These are phyloP conservation scores for Trametes meyenii DNA, from an alignment of 768 basidiomycete genomes.

Conservation along the genomic window DNA sequence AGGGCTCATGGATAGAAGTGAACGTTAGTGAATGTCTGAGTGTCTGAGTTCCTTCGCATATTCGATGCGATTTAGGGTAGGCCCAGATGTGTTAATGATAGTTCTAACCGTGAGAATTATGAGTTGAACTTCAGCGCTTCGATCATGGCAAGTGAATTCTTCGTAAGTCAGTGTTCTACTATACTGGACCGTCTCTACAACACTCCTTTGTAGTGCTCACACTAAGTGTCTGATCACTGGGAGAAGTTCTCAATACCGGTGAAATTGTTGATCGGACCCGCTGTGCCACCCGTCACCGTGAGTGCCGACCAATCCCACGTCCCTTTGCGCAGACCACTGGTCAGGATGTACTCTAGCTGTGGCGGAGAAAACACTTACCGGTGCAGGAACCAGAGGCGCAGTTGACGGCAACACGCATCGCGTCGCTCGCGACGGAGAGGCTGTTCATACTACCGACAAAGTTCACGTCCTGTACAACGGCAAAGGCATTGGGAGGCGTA, in stretches of 20 bases:
- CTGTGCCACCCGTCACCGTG: conserved; percentile 46
- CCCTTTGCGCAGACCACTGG: conserved; percentile 32
- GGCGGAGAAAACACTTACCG: conserved; percentile 36
- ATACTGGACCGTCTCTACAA: too few species aligned
- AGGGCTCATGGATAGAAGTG: too few species aligned
- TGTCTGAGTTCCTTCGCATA: too few species aligned
- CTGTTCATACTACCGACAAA: conserved; percentile 47
- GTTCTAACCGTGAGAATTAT: too few species aligned
- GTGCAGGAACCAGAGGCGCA: conserved; percentile 56
- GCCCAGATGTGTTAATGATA: too few species aligned
- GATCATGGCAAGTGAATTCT: too few species aligned
- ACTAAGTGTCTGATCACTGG: conserved; percentile 16
- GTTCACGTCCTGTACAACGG: conserved; percentile 45
- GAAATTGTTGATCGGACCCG: conserved; percentile 37
- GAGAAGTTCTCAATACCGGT: conserved; percentile 29
- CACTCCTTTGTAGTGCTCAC: too few species aligned
- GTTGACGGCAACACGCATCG: conserved; percentile 53
- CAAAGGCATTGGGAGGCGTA: not conserved
- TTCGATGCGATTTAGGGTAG: too few species aligned
- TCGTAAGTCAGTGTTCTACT: too few species aligned
- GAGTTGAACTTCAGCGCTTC: too few species aligned
- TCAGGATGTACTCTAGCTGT: not conserved
- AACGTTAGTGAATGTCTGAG: too few species aligned
- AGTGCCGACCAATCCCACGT: conserved; percentile 56
- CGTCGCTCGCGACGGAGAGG: conserved; percentile 46